Conservation (phyloP, 176 grass and related monocot species). For the Oryza brachyantha region DNA sequence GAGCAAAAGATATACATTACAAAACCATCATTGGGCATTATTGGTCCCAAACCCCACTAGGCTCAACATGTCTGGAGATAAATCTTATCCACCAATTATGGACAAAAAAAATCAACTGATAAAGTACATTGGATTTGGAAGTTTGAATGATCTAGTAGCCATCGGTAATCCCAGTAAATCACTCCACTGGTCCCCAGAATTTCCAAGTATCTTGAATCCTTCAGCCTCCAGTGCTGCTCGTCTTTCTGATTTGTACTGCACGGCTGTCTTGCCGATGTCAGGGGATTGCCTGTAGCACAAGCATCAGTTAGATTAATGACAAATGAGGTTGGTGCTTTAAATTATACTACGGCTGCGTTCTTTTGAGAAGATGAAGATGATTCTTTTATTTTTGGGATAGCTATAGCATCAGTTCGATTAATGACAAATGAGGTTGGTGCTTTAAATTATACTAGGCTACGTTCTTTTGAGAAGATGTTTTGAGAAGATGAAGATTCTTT, state of each 20-base stretch:
- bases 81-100: slow-evolving; percentile 1
- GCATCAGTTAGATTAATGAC: slow-evolving; percentile 13
- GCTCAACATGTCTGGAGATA: background rate
- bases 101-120: slow-evolving; percentile 44
- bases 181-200: slow-evolving; percentile 91
- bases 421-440: no score
- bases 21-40: background rate
- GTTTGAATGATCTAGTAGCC: slow-evolving; percentile 83
- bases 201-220: slow-evolving; percentile 87
- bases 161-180: slow-evolving; percentile 73
- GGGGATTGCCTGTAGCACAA: slow-evolving; percentile 44
- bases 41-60: background rate
- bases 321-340: background rate
- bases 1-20: background rate
- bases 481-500: no score
- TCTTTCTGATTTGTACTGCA: slow-evolving; percentile 77
- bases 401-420: no score
- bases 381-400: no score
- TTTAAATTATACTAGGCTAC: no score
- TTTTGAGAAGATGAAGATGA: no score
- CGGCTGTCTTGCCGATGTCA: slow-evolving; percentile 69
- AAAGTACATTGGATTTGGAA: slow-evolving; percentile 94
- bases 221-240: slow-evolving; percentile 64
- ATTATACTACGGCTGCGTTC: no score
- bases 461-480: no score